A percentile compares a stretch with the other conserved stretches of the same genome.
These are phyloP conservation scores for Salvia sclarea DNA, from an alignment of 305 asterid species.

Conservation along the genomic window DNA sequence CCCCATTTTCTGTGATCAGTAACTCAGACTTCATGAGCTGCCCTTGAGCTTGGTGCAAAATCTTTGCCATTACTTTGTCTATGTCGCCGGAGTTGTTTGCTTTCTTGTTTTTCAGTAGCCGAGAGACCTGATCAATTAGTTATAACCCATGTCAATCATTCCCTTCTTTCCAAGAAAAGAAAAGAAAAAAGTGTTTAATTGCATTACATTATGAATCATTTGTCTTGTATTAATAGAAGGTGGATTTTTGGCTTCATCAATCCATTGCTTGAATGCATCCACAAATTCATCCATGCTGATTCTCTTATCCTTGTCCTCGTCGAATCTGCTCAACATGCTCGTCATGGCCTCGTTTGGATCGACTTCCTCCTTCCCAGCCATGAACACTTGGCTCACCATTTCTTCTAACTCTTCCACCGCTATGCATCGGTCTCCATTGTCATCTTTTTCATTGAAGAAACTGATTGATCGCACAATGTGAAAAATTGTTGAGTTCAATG, in stretches of 20 bases:
- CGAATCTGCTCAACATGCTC: slow-evolving; percentile 43
- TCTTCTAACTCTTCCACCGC: slow-evolving; percentile 41
- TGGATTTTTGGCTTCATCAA: slow-evolving; percentile 38
- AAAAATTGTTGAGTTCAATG: too few species aligned
- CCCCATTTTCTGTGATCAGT: slow-evolving; percentile 52
- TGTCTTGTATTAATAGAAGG: slow-evolving; percentile 24
- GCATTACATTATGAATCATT: too few species aligned
- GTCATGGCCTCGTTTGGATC: slow-evolving; percentile 41
- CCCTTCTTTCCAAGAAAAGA: not conserved
- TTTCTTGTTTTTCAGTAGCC: slow-evolving; percentile 38
- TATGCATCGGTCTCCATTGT: slow-evolving; percentile 35
- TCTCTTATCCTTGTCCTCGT: slow-evolving; percentile 30
- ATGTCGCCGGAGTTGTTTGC: slow-evolving; percentile 37
- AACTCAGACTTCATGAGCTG: slow-evolving; percentile 40
- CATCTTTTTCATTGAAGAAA: slow-evolving; percentile 43
- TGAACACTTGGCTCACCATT: slow-evolving; percentile 43
- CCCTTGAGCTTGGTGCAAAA: slow-evolving; percentile 48
- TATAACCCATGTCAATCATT: not conserved
- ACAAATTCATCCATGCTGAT: slow-evolving; percentile 51
- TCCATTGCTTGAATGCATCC: slow-evolving; percentile 46
- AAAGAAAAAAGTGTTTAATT: too few species aligned
- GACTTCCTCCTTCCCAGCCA: slow-evolving; percentile 36
- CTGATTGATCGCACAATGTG: slow-evolving; percentile 25
- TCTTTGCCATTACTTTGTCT: slow-evolving; percentile 48
- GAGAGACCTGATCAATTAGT: not conserved